Evolutionary conservation across 768 basidiomycete species (phyloP), one percentile per base, ranked within the genome.

Genomic region (Podaxis sp.): DNA sequence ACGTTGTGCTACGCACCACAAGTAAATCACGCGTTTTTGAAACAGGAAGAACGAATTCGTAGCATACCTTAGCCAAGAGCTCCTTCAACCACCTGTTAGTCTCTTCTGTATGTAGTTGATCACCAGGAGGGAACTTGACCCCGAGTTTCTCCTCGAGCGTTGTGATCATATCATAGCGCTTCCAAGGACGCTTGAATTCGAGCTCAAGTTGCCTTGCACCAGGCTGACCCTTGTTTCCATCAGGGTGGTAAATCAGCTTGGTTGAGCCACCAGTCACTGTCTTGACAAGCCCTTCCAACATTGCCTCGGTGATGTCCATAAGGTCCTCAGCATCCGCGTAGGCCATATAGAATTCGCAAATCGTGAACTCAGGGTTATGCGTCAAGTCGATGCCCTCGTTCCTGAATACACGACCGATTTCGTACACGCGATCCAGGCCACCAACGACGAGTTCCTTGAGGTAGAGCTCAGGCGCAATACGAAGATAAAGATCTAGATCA

Each of bases 321-420:
- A 98, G 63, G 72, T 98, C 97, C 79, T 93, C 90, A 95, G 96
- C 96, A 74, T 98, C 97, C 63, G 97, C 97, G 69, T 98, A 98
- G 33, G 97, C 96, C 96, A 99, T 98, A 73, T 98, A 99, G 77
- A 99, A 98, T 79, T 99, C 96, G 83, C 96, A 98, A 77, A 98
- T 96, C 4, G 94, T 93, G 79, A 98, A 98, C 75, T 99, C 97
- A 67, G 97, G 97, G 76, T 99, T 99, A 76, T 99, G 97, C 17
- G 97, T 99, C 66, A 99, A 79, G 77, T 99, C 97, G 71, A 99
- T 99, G 33, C 96, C 93, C 74, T 99, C 97, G 75, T 98, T 99
- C 52, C 97, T 82, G 85, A 98, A 99, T 12, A 98, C 95, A 46
- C 96, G 88, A 2, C 96, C 97, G 65, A 99, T 98, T 77, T 99